phyloP scores from a whole-genome alignment of 805 yeast species.

The Blastobotrys peoriensis region DNA sequence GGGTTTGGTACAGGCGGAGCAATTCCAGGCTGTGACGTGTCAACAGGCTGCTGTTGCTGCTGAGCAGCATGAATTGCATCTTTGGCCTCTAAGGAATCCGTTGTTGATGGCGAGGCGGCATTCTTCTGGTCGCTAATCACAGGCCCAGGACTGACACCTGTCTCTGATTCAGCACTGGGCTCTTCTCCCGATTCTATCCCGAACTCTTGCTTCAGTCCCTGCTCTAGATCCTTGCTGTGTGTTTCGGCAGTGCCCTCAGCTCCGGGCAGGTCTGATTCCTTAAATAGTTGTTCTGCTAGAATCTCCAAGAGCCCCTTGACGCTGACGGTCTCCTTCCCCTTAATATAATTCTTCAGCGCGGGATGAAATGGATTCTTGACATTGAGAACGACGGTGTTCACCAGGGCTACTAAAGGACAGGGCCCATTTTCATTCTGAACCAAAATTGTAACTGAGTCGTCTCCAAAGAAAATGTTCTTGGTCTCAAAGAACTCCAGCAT shows the following conservation, averaged over 20 bases:
- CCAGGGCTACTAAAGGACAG: slow-evolving; percentile 75
- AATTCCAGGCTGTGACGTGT: neutral
- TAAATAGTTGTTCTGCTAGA: slow-evolving; percentile 33
- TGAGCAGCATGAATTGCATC: slow-evolving; percentile 10
- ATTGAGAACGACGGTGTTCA: slow-evolving; percentile 57
- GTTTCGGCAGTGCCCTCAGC: neutral
- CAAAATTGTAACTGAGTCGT: slow-evolving; percentile 37
- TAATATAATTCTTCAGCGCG: slow-evolving; percentile 30
- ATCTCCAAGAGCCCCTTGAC: slow-evolving; percentile 41
- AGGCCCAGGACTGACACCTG: neutral
- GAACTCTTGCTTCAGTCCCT: too few relatives aligned
- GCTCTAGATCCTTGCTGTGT: too few relatives aligned
- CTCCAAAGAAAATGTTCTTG: slow-evolving; percentile 10
- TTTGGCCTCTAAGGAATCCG: slow-evolving; percentile 31
- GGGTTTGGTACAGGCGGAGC: neutral
- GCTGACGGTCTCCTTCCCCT: slow-evolving; percentile 28
- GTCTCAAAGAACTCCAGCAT: slow-evolving; percentile 32
- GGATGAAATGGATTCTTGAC: slow-evolving; percentile 22
- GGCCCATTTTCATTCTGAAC: slow-evolving; percentile 83
- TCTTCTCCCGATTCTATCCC: neutral
- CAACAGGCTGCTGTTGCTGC: neutral
- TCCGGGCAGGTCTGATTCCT: neutral
- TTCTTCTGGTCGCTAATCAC: neutral
- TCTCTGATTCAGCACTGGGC: neutral
- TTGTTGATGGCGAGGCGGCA: neutral